Conservation (phyloP, 202 grass and related monocot species). For the Zoysia matrella region DNA sequence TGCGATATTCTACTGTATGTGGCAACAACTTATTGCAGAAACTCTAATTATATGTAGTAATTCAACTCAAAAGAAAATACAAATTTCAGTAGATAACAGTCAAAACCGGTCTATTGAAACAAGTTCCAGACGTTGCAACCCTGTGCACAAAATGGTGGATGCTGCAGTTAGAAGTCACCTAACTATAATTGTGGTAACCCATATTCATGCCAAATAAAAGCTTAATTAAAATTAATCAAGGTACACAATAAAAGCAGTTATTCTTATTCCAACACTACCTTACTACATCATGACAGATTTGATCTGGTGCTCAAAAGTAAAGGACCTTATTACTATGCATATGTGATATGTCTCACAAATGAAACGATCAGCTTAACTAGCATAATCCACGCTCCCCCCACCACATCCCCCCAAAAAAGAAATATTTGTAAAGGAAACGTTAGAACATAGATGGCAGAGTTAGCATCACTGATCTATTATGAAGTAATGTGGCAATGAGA, state of each 20-base stretch:
- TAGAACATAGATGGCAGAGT: neutral
- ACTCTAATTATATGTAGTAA: too few species aligned
- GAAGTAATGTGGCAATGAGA: neutral
- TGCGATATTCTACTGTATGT: neutral
- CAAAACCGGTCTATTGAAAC: neutral
- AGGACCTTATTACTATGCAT: neutral
- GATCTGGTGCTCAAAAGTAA: neutral
- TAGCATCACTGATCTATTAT: neutral
- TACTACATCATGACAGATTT: neutral
- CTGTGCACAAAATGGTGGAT: neutral
- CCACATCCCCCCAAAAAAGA: too few species aligned
- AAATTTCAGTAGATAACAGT: neutral
- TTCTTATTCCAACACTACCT: neutral
- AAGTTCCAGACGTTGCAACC: neutral
- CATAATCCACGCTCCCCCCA: neutral
- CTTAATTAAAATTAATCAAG: neutral
- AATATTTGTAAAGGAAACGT: neutral
- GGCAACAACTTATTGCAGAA: neutral
- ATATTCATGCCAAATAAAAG: neutral
- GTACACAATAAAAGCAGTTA: neutral
- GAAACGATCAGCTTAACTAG: constrained; percentile 28
- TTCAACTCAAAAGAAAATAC: too few species aligned
- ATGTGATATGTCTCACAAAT: neutral
- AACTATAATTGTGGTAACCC: neutral
- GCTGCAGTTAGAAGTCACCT: neutral